Base-by-base conservation (phyloP, 371 early-diverging fungal species). In the Saksenaea oblongispora region DNA sequence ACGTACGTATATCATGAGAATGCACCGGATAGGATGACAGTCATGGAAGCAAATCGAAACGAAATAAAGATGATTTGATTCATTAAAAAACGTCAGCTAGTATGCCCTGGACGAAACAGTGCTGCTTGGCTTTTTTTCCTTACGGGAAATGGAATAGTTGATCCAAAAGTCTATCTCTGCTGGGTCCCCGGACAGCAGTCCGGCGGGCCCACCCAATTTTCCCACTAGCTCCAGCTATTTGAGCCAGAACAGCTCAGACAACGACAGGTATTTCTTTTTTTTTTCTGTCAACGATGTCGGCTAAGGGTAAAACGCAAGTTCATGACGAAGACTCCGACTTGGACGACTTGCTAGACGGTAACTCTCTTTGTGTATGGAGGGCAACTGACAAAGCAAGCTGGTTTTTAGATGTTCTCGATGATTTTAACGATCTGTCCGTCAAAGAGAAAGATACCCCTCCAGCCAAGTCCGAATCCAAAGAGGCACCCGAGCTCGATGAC, bases 341-440 rank as follows among this genome's bases (percentile, higher is more conserved):
- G 8, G 89, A 89, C 62, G 89, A 85, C 65, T 71, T 89, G 31
- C 71, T 89, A 65, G 86, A 86, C 64, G 84, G 86, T 86, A 75
- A 70, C 37, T 8, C 5, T 27, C 27, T n/a, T 5, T 17, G n/a
- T n/a, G n/a, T n/a, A n/a, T n/a, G n/a, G n/a, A 9, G 4, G 24
- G n/a, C 17, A 17, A 22, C 3, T 27, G 11, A 34, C 13, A 2
- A 44, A 3, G 24, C 31, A 4, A 5, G n/a, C 22, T 47, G n/a
- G 17, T 47, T 18, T 55, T 9, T 62, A 86, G 86, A 86, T 74
- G 84, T 83, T 10, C 67, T 86, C 27, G 86, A 82, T 57, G 78
- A 79, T 34, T 80, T 84, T 65, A 71, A 71, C 51, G 63, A 61
- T 15, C 31, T 68, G 37, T 64, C 73, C 8, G 55, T 64, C 17